A percentile compares a stretch with the other conserved stretches of the same genome.
These are phyloP conservation scores for Erigeron philadelphicus DNA, from an alignment of 140 eudicot species.

Conservation along the genomic window DNA sequence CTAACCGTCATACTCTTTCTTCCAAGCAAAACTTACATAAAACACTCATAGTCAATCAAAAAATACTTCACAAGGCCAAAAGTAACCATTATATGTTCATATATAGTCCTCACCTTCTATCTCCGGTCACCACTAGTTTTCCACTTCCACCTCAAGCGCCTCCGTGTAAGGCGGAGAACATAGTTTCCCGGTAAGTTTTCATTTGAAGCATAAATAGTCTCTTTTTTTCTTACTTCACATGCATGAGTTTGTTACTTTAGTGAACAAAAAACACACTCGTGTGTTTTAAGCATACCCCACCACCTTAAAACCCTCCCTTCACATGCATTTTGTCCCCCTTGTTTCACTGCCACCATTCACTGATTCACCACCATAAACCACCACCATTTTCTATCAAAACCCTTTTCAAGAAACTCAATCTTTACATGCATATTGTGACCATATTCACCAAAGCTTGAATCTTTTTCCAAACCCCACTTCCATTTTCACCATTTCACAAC, in stretches of 20 bases:
- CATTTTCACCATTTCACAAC: background rate
- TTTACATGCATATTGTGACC: slow-evolving; percentile 15
- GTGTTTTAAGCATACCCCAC: slow-evolving; percentile 51
- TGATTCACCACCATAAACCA: slow-evolving; percentile 15
- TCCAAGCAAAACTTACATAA: background rate
- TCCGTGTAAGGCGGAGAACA: slow-evolving; percentile 29
- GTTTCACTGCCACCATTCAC: slow-evolving; percentile 32
- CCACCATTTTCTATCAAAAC: slow-evolving; percentile 7
- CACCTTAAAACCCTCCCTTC: slow-evolving; percentile 37
- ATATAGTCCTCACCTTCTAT: background rate
- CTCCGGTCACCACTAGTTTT: background rate
- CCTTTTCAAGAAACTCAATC: background rate
- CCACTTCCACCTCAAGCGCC: slow-evolving; percentile 30
- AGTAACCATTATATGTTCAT: slow-evolving; percentile 5
- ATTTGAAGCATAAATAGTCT: slow-evolving; percentile 23
- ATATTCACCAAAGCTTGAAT: slow-evolving; percentile 10
- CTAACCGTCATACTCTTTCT: slow-evolving; percentile 15
- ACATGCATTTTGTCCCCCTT: slow-evolving; percentile 60
- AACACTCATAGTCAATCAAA: background rate
- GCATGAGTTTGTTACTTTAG: slow-evolving; percentile 40
- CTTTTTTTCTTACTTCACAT: slow-evolving; percentile 40
- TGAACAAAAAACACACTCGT: slow-evolving; percentile 35
- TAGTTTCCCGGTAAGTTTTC: slow-evolving; percentile 43
- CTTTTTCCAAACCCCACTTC: background rate
- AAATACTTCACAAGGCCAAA: slow-evolving; percentile 2